Evolutionary conservation across 495 filamentous ascomycete genomes (phyloP).

Genomic region (Aspergillus heteromorphus): DNA sequence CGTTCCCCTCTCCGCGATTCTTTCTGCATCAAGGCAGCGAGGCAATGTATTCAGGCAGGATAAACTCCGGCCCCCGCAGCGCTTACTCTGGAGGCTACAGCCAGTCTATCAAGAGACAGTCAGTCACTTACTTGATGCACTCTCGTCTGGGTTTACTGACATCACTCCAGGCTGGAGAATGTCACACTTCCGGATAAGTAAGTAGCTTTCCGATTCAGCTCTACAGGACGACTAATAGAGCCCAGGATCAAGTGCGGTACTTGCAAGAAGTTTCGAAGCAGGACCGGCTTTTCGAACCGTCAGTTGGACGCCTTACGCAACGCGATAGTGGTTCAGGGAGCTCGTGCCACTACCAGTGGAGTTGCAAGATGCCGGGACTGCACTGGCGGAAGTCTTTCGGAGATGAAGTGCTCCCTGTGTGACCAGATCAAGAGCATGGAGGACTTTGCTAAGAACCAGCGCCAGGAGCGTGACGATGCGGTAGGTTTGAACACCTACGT

Average conservation of each 20-base stretch:
- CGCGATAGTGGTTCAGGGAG: conserved; percentile 14
- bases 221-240: conserved; percentile 2
- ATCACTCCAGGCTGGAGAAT: conserved; percentile 17
- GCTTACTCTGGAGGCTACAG: conserved; percentile 28
- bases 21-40: not conserved
- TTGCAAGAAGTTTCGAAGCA: conserved; percentile 38
- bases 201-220: not conserved
- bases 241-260: conserved; percentile 44
- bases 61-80: conserved; percentile 2
- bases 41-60: not conserved
- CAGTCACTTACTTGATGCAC: not conserved
- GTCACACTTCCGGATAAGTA: conserved; percentile 26
- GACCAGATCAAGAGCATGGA: conserved; percentile 37
- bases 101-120: conserved; percentile 21
- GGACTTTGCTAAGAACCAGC: conserved; percentile 54
- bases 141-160: not conserved
- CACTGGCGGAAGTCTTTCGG: conserved; percentile 19
- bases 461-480: conserved; percentile 38
- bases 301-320: conserved; percentile 37
- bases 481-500: conserved; percentile 31
- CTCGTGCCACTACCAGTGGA: conserved; percentile 3
- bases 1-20: not conserved
- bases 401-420: conserved; percentile 45
- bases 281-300: conserved; percentile 39
- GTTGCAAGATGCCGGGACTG: conserved; percentile 22